phyloP scores from a whole-genome alignment of 306 rosid species.

The Vachellia pachyceras region DNA sequence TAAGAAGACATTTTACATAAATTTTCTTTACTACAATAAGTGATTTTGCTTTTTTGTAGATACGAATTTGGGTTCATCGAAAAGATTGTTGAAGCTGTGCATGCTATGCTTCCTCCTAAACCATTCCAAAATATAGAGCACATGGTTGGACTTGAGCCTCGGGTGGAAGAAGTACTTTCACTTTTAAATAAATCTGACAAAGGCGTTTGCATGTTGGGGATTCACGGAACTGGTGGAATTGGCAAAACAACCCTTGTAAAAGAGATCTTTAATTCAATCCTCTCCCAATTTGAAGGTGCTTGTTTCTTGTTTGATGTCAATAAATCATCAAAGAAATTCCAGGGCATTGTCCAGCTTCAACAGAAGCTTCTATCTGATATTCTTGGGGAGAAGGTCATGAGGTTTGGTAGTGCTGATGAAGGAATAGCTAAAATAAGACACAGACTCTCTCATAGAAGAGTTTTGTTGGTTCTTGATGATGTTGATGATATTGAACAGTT shows the following conservation, averaged over 20 bases:
- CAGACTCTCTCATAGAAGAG: background rate
- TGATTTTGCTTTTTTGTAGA: background rate
- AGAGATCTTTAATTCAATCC: background rate
- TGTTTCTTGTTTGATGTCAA: background rate
- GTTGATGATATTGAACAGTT: background rate
- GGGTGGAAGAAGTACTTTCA: background rate
- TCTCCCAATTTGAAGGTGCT: background rate
- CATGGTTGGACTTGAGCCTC: background rate
- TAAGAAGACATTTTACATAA: background rate
- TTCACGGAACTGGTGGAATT: background rate
- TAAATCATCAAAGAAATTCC: background rate
- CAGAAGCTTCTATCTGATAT: background rate
- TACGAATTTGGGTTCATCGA: background rate
- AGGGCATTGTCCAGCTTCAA: background rate
- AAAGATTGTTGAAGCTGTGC: background rate
- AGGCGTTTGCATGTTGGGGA: background rate
- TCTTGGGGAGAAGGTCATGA: background rate
- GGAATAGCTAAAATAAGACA: background rate
- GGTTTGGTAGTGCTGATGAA: background rate
- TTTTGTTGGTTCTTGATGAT: constrained; percentile 18
- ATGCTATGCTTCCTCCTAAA: background rate
- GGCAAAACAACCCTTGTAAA: background rate
- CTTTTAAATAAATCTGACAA: background rate
- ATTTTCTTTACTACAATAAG: background rate
- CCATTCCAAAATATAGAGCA: background rate